These are phyloP conservation scores for Phytophthora vignae DNA, from an alignment of 352 stramenopile genomes.

Conservation along the genomic window DNA sequence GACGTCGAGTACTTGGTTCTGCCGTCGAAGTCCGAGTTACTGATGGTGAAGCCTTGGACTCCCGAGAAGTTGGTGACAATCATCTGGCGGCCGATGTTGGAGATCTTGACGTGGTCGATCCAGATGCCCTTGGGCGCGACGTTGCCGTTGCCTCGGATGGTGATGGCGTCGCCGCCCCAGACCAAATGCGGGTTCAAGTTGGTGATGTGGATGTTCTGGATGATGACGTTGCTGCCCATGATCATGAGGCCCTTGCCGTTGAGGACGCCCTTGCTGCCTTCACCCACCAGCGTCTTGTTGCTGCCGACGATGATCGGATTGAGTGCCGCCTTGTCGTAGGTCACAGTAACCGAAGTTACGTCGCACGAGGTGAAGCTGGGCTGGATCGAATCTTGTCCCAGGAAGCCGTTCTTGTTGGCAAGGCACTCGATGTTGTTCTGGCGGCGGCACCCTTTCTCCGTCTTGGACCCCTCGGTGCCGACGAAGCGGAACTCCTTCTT, in stretches of 20 bases:
- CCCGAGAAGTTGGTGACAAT: conserved; percentile 37
- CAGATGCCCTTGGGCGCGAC: conserved; percentile 40
- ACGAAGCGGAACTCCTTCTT: conserved; percentile 57
- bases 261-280: conserved; percentile 45
- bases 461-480: conserved; percentile 50
- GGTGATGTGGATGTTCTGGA: conserved; percentile 26
- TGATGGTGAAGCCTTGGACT: conserved; percentile 48
- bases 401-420: conserved; percentile 55
- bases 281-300: conserved; percentile 53
- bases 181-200: conserved; percentile 30
- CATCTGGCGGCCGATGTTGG: conserved; percentile 47
- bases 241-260: conserved; percentile 47
- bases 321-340: conserved; percentile 29
- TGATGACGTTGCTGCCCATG: conserved; percentile 49
- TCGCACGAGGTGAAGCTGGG: conserved; percentile 34
- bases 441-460: conserved; percentile 49
- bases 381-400: conserved; percentile 54
- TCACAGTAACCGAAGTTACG: conserved; percentile 28
- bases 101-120: conserved; percentile 60
- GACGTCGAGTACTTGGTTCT: conserved; percentile 45
- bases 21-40: conserved; percentile 58
- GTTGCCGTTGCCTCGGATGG: conserved; percentile 22
- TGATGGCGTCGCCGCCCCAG: conserved; percentile 39
- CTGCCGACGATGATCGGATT: conserved; percentile 34
- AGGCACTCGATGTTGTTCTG: conserved; percentile 49